Conservation (phyloP, 768 basidiomycete genomes). For the Russula vinacea region DNA sequence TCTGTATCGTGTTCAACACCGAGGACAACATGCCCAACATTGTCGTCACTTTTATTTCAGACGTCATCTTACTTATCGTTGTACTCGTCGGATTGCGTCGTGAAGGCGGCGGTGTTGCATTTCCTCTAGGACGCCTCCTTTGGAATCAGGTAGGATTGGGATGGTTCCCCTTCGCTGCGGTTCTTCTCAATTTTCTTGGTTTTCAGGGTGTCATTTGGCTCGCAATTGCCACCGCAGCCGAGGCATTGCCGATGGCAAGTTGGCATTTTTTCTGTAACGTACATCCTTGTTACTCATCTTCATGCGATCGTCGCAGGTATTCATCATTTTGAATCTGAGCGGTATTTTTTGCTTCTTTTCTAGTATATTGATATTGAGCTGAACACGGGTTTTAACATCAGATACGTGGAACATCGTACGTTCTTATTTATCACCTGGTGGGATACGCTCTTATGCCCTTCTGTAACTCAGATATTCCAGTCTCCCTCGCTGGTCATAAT, state of each 20-base stretch:
- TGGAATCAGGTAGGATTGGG: too few species aligned
- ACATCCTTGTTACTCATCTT: too few species aligned
- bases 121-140: too few species aligned
- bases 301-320: not conserved
- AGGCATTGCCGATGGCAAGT: conserved; percentile 2
- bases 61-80: too few species aligned
- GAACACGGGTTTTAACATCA: not conserved
- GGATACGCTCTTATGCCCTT: too few species aligned
- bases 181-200: not conserved
- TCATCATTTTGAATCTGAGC: conserved; percentile 14
- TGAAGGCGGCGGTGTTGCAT: too few species aligned
- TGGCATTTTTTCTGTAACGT: not conserved
- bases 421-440: not conserved
- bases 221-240: conserved; percentile 2
- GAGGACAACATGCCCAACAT: too few species aligned
- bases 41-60: too few species aligned
- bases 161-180: too few species aligned
- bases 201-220: not conserved
- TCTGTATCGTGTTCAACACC: too few species aligned
- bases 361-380: not conserved
- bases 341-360: not conserved
- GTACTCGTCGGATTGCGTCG: too few species aligned
- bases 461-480: conserved; percentile 4
- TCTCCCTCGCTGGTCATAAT: not conserved
- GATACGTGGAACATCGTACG: conserved; percentile 5